phyloP scores from a whole-genome alignment of 805 yeast genomes.

The Kodamaea leandrae region DNA sequence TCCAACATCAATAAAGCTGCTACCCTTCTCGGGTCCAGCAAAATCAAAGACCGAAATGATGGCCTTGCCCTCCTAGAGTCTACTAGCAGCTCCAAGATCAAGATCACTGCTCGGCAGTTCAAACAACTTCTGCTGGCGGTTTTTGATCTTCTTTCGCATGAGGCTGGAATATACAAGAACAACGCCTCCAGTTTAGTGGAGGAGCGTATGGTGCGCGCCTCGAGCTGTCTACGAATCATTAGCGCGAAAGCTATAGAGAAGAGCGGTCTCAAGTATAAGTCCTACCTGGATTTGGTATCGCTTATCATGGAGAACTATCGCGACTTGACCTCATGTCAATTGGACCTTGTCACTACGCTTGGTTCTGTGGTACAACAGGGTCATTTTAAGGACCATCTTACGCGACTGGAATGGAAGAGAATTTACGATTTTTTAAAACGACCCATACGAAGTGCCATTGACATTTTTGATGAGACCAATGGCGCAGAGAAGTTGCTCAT shows the following conservation, averaged over 20 bases:
- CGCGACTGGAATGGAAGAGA: constrained; percentile 25
- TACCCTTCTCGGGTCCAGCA: constrained; percentile 37
- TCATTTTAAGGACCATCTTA: constrained; percentile 33
- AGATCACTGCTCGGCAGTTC: constrained; percentile 22
- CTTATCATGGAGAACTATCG: constrained; percentile 19
- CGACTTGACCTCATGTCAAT: constrained; percentile 20
- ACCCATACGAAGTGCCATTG: constrained; percentile 15
- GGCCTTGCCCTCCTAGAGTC: constrained; percentile 36
- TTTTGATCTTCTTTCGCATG: constrained; percentile 32
- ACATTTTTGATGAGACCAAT: constrained; percentile 9
- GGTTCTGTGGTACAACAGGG: constrained; percentile 20
- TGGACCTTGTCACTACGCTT: constrained; percentile 25
- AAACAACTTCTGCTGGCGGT: constrained; percentile 22
- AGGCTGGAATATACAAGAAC: constrained; percentile 28
- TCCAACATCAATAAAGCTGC: constrained; percentile 18
- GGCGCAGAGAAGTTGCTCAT: constrained; percentile 21
- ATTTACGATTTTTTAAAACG: constrained; percentile 23
- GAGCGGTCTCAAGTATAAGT: constrained; percentile 21
- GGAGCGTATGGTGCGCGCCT: constrained; percentile 29
- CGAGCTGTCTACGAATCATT: constrained; percentile 29
- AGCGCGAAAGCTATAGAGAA: constrained; percentile 17
- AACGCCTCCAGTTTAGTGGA: constrained; percentile 25
- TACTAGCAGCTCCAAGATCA: constrained; percentile 18
- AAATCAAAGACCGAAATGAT: constrained; percentile 53
- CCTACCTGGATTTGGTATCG: constrained; percentile 18